Evolutionary conservation across 257 asterid genomes (phyloP).

Genomic region (Eucommia ulmoides): DNA sequence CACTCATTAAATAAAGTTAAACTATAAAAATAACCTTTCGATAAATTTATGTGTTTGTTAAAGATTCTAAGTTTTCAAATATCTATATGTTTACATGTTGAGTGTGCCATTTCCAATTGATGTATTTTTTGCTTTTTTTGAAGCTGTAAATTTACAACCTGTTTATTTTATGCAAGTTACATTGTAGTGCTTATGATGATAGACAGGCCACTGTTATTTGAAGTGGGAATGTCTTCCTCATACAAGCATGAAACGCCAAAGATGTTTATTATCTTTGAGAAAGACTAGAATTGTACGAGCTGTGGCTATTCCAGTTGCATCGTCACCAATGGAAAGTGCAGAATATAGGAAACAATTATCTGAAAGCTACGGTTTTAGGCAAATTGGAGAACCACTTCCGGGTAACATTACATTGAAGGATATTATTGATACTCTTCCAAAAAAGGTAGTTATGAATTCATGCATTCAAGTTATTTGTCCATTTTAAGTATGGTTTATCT

Average conservation of each 20-base stretch:
- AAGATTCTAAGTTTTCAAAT: background rate
- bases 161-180: background rate
- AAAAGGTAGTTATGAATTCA: conserved; percentile 36
- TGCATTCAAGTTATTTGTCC: background rate
- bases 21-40: too few relatives aligned
- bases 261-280: conserved; percentile 29
- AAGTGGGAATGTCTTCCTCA: conserved; percentile 44
- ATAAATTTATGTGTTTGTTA: too few relatives aligned
- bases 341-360: conserved; percentile 42
- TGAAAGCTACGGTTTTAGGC: conserved; percentile 67
- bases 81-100: background rate
- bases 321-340: conserved; percentile 42
- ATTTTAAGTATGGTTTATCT: too few relatives aligned
- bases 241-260: conserved; percentile 25
- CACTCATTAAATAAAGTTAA: too few relatives aligned
- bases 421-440: conserved; percentile 68
- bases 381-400: conserved; percentile 93
- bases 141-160: background rate
- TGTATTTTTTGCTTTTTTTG: too few relatives aligned
- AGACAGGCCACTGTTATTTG: conserved; percentile 37
- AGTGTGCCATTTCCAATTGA: background rate
- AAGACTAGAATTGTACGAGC: conserved; percentile 39
- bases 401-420: conserved; percentile 61
- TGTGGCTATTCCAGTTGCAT: conserved; percentile 57
- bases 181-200: conserved; percentile 3